These are phyloP conservation scores for Diaporthe humulicola DNA, from an alignment of 2,329 filamentous ascomycete genomes.

Conservation along the genomic window DNA sequence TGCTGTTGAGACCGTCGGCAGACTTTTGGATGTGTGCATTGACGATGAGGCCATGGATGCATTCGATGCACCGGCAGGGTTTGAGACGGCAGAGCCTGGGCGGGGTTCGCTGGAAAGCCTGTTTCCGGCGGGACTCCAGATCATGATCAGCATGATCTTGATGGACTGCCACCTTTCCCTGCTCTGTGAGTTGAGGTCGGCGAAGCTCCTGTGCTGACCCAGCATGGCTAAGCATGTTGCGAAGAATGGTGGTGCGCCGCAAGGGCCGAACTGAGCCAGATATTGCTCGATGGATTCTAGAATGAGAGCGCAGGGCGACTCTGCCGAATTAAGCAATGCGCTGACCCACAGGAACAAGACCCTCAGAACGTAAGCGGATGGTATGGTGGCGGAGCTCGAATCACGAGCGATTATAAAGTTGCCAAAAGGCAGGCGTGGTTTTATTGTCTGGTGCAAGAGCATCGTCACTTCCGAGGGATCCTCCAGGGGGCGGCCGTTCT, in stretches of 20 bases:
- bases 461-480: conserved; percentile 28
- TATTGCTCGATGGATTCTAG: conserved; percentile 44
- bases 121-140: conserved; percentile 27
- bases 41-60: conserved; percentile 12
- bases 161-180: conserved; percentile 34
- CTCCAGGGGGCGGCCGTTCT: conserved; percentile 30
- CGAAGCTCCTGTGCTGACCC: conserved; percentile 38
- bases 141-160: conserved; percentile 33
- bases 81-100: conserved; percentile 17
- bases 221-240: conserved; percentile 43
- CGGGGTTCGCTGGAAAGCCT: conserved; percentile 19
- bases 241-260: conserved; percentile 46
- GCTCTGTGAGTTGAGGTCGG: conserved; percentile 39
- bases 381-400: conserved; percentile 42
- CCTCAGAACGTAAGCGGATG: conserved; percentile 46
- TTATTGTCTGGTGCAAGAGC: conserved; percentile 42
- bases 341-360: conserved; percentile 46
- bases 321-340: conserved; percentile 41
- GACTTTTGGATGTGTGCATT: conserved; percentile 17
- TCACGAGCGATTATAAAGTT: conserved; percentile 41
- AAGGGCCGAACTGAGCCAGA: conserved; percentile 44
- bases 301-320: conserved; percentile 38
- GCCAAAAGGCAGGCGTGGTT: conserved; percentile 43
- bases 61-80: conserved; percentile 8
- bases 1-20: conserved; percentile 23